These are phyloP conservation scores for Penicillium chermesinum DNA, from an alignment of 495 filamentous ascomycete genomes.

Conservation along the genomic window DNA sequence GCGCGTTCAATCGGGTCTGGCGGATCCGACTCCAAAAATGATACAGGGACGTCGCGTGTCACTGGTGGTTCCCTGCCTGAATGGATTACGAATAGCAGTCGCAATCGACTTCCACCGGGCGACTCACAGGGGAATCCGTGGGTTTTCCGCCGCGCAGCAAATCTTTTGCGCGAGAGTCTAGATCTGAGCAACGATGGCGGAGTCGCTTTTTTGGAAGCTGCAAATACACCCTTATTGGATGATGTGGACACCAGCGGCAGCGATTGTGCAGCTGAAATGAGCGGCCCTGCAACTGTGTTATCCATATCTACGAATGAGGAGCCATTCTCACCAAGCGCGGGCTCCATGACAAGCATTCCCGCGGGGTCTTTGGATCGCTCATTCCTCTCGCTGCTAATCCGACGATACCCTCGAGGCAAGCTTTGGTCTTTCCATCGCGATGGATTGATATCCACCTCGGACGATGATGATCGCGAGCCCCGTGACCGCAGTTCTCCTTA, in stretches of 20 bases:
- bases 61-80: constrained; percentile 33
- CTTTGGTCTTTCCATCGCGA: constrained; percentile 61
- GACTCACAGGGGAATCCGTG: constrained; percentile 38
- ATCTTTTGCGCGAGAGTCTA: constrained; percentile 52
- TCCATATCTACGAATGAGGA: constrained; percentile 37
- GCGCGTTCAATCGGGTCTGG: constrained; percentile 27
- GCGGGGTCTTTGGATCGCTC: constrained; percentile 34
- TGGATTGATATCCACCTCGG: constrained; percentile 37
- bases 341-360: constrained; percentile 26
- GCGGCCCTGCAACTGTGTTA: constrained; percentile 31
- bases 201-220: constrained; percentile 50
- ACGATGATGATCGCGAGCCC: constrained; percentile 33
- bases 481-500: constrained; percentile 12
- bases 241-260: constrained; percentile 25
- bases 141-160: constrained; percentile 52
- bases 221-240: constrained; percentile 26
- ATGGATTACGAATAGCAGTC: constrained; percentile 32
- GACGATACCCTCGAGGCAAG: constrained; percentile 57
- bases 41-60: constrained; percentile 19
- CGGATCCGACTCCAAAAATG: constrained; percentile 24
- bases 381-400: constrained; percentile 49
- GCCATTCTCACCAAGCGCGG: constrained; percentile 35
- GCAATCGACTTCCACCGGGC: constrained; percentile 31
- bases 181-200: constrained; percentile 48
- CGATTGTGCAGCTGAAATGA: constrained; percentile 25